Percentiles rank a stretch among this genome's conserved stretches.
Conservation (phyloP, 1,139 yeast species). For the Hyphopichia burtonii region DNA sequence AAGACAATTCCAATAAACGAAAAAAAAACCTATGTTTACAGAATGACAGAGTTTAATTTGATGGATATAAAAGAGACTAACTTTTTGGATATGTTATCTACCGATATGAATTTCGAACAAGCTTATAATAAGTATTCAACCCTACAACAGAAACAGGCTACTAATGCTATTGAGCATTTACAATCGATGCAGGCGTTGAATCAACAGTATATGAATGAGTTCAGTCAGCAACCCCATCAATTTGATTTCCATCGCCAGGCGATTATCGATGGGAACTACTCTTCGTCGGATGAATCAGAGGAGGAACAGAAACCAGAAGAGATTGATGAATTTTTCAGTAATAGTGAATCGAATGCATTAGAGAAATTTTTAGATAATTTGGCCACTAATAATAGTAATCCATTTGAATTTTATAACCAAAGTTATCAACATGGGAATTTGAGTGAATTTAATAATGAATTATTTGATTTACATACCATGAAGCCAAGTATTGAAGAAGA, state of each 20-base stretch:
- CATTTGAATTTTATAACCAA: constrained; percentile 31
- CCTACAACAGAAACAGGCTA: constrained; percentile 41
- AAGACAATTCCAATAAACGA: no score
- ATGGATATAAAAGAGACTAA: no score
- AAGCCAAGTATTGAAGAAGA: constrained; percentile 14
- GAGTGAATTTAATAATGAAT: constrained; percentile 15
- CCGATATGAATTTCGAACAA: constrained; percentile 50
- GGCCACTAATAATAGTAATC: constrained; percentile 32
- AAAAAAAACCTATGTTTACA: no score
- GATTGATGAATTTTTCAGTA: constrained; percentile 31
- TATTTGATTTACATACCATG: constrained; percentile 34
- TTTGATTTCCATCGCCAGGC: constrained; percentile 1
- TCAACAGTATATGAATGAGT: constrained; percentile 16
- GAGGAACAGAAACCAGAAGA: constrained; percentile 3
- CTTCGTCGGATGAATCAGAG: constrained; percentile 4
- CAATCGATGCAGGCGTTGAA: constrained; percentile 39
- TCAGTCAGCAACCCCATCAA: constrained; percentile 2
- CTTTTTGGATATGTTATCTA: constrained; percentile 30
- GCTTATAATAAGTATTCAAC: constrained; percentile 43
- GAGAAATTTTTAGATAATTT: constrained; percentile 46
- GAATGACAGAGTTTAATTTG: no score
- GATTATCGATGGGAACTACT: not conserved
- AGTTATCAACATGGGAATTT: constrained; percentile 6
- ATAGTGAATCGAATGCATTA: constrained; percentile 45
- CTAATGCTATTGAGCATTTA: constrained; percentile 36